phyloP scores from a whole-genome alignment of 371 early-diverging fungal species.

The Synchytrium microbalum region DNA sequence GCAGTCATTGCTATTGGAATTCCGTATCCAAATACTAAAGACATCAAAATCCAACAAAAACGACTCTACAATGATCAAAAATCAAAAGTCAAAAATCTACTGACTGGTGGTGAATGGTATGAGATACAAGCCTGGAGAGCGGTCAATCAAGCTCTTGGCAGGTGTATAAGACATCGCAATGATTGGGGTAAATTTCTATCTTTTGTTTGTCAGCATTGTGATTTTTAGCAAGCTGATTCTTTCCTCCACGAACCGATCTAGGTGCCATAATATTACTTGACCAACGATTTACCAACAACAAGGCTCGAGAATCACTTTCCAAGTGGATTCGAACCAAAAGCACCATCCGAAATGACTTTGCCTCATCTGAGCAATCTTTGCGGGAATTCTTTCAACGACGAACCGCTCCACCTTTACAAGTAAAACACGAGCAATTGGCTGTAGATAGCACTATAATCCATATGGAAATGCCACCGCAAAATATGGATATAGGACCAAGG shows the following conservation, averaged over 20 bases:
- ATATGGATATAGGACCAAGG: too few relatives aligned
- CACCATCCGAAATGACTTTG: too few relatives aligned
- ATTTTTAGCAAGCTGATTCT: neutral
- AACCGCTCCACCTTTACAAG: too few relatives aligned
- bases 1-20: constrained; percentile 46
- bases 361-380: too few relatives aligned
- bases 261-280: constrained; percentile 47
- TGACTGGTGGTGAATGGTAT: constrained; percentile 29
- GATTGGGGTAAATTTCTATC: constrained; percentile 1
- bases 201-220: neutral
- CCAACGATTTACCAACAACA: constrained; percentile 23
- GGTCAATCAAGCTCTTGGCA: constrained; percentile 51
- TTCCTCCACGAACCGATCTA: constrained; percentile 42
- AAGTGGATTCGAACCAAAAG: constrained; percentile 32
- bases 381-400: too few relatives aligned
- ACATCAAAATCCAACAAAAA: constrained; percentile 35
- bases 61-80: constrained; percentile 32
- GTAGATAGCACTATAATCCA: too few relatives aligned
- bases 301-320: constrained; percentile 14
- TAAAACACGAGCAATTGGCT: too few relatives aligned
- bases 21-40: constrained; percentile 43
- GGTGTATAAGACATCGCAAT: constrained; percentile 20
- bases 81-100: neutral
- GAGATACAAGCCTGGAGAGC: constrained; percentile 41
- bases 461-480: too few relatives aligned